Percentiles rank a stretch among this genome's conserved stretches.
phyloP scores from a whole-genome alignment of 2,329 filamentous ascomycete genomes.

The Arthrobotrys musiformis region DNA sequence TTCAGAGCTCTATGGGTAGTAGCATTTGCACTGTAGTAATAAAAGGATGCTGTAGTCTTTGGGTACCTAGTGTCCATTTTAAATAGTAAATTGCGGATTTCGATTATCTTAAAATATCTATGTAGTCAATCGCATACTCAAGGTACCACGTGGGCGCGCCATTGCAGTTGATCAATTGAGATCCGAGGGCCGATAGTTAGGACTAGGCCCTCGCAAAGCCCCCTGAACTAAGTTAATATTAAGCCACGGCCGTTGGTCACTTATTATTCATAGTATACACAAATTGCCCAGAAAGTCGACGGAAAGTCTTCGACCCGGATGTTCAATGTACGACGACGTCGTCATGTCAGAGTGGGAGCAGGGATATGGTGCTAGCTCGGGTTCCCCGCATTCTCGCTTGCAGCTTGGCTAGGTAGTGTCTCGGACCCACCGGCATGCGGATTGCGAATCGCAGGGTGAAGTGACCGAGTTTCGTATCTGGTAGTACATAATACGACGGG shows the following conservation, averaged over 20 bases:
- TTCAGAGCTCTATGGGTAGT: background rate
- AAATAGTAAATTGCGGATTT: no score
- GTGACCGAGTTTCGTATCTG: background rate
- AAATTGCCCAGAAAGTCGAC: background rate
- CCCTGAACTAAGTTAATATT: constrained; percentile 3
- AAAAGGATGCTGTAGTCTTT: background rate
- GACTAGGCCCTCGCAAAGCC: background rate
- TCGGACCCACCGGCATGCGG: background rate
- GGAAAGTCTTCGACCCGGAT: background rate
- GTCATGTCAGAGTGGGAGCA: background rate
- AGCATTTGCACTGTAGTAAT: background rate
- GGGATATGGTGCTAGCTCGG: constrained; percentile 5
- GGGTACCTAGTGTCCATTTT: background rate
- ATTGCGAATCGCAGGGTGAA: background rate
- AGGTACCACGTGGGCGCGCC: background rate
- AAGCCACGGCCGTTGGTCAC: constrained; percentile 23
- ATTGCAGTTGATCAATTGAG: no score
- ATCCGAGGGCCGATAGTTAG: background rate
- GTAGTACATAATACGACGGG: constrained; percentile 1
- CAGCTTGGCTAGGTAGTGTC: background rate
- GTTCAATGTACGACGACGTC: background rate
- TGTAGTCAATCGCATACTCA: background rate
- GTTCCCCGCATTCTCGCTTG: constrained; percentile 35
- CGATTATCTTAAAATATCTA: background rate
- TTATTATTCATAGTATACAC: background rate